These are phyloP conservation scores for Yamadazyma sp. DNA, from an alignment of 1,139 yeast genomes.

Conservation along the genomic window DNA sequence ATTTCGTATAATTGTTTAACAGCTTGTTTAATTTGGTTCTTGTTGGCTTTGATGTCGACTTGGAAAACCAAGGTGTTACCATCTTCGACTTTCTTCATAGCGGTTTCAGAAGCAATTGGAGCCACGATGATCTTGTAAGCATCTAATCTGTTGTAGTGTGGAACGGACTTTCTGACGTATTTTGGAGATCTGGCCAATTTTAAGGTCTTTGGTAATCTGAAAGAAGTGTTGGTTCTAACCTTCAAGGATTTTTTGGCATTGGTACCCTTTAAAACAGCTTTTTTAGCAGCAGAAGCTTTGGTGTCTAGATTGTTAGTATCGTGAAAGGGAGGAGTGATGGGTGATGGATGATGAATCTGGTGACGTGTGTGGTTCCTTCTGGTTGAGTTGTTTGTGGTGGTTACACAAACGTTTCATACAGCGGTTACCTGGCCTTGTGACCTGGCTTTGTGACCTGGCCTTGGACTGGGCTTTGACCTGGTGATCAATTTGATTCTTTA, in stretches of 20 bases:
- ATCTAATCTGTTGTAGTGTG: constrained; percentile 97
- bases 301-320: constrained; percentile 24
- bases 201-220: constrained; percentile 98
- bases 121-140: constrained; percentile 92
- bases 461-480: too few species aligned
- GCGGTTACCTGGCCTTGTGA: too few species aligned
- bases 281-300: constrained; percentile 97
- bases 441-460: too few species aligned
- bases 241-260: constrained; percentile 87
- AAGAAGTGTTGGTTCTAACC: constrained; percentile 93
- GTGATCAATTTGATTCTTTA: too few species aligned
- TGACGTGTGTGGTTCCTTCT: too few species aligned
- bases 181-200: constrained; percentile 91
- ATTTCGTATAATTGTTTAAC: constrained; percentile 98
- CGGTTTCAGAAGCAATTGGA: constrained; percentile 98
- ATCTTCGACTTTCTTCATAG: constrained; percentile 99
- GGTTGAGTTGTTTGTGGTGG: too few species aligned
- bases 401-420: too few species aligned
- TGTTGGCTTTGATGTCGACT: constrained; percentile 96
- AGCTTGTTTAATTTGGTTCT: constrained; percentile 97
- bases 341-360: not conserved
- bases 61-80: constrained; percentile 99
- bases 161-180: constrained; percentile 94
- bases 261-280: constrained; percentile 98
- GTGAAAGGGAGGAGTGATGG: not conserved